phyloP scores from a whole-genome alignment of 495 filamentous ascomycete genomes.

The Aspergillus asperescens region DNA sequence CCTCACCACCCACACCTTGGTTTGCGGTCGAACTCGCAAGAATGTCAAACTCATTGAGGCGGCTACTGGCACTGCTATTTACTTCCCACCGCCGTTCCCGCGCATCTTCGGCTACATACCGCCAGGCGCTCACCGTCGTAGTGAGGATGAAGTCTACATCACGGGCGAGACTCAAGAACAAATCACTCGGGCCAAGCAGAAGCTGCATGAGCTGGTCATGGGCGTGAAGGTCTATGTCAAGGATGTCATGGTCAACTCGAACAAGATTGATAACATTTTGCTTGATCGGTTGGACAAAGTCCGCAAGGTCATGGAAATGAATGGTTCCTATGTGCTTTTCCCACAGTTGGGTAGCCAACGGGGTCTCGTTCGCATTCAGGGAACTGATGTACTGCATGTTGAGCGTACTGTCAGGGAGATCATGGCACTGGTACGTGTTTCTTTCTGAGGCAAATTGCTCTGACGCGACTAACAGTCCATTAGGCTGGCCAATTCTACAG shows the following conservation, averaged over 20 bases:
- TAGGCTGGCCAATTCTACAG: conserved; percentile 96
- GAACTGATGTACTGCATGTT: conserved; percentile 83
- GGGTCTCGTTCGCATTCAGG: conserved; percentile 79
- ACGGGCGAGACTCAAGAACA: conserved; percentile 76
- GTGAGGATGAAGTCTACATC: conserved; percentile 87
- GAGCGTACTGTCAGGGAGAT: conserved; percentile 92
- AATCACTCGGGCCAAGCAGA: conserved; percentile 81
- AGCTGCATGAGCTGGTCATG: conserved; percentile 74
- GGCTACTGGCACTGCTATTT: conserved; percentile 88
- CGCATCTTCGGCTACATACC: conserved; percentile 84
- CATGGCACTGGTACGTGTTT: conserved; percentile 72
- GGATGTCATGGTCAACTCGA: conserved; percentile 74
- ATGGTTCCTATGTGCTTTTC: conserved; percentile 89
- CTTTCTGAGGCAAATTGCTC: not conserved
- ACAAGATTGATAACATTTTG: conserved; percentile 90
- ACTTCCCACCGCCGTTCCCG: conserved; percentile 92
- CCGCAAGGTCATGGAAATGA: conserved; percentile 93
- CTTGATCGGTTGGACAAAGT: conserved; percentile 91
- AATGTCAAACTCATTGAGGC: conserved; percentile 98
- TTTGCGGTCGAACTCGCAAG: conserved; percentile 87
- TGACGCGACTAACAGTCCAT: conserved; percentile 26
- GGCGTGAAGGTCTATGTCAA: conserved; percentile 84
- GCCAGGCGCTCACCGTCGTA: conserved; percentile 66
- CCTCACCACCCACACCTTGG: conserved; percentile 76
- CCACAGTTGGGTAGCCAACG: conserved; percentile 77